phyloP scores from a whole-genome alignment of 2,329 filamentous ascomycete genomes.

The Metarhizium humberi region DNA sequence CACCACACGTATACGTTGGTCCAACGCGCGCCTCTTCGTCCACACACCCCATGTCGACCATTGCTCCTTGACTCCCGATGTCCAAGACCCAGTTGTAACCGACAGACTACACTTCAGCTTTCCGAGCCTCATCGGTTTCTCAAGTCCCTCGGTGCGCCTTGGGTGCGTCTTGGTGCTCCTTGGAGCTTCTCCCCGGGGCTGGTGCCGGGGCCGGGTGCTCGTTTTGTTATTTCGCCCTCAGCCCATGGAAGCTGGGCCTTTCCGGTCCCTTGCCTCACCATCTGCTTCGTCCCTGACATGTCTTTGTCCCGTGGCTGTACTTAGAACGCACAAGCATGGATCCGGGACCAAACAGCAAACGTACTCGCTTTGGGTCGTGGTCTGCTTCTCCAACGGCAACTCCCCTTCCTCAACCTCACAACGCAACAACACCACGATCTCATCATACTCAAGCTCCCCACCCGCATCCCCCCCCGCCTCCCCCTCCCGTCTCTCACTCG shows the following conservation, averaged over 20 bases:
- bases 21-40: slow-evolving; percentile 17
- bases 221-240: slow-evolving; percentile 13
- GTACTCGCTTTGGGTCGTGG: slow-evolving; percentile 45
- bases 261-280: slow-evolving; percentile 27
- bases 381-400: slow-evolving; percentile 37
- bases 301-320: slow-evolving; percentile 22
- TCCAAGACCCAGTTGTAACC: slow-evolving; percentile 20
- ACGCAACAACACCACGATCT: slow-evolving; percentile 18
- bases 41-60: slow-evolving; percentile 13
- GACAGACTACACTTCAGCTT: slow-evolving; percentile 16
- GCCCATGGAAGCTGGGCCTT: slow-evolving; percentile 22
- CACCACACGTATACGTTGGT: not conserved
- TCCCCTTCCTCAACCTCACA: slow-evolving; percentile 36
- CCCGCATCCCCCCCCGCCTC: not conserved
- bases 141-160: no score
- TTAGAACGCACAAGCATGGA: slow-evolving; percentile 46
- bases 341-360: slow-evolving; percentile 48
- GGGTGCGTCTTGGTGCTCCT: not conserved
- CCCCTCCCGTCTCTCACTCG: slow-evolving; percentile 12
- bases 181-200: not conserved
- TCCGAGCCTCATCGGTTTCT: slow-evolving; percentile 18
- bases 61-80: slow-evolving; percentile 15
- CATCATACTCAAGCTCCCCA: slow-evolving; percentile 8
- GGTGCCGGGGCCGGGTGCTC: slow-evolving; percentile 1
- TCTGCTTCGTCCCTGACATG: slow-evolving; percentile 25